Base-by-base conservation (phyloP, 495 filamentous ascomycete genomes). In the Penicilliopsis zonata region DNA sequence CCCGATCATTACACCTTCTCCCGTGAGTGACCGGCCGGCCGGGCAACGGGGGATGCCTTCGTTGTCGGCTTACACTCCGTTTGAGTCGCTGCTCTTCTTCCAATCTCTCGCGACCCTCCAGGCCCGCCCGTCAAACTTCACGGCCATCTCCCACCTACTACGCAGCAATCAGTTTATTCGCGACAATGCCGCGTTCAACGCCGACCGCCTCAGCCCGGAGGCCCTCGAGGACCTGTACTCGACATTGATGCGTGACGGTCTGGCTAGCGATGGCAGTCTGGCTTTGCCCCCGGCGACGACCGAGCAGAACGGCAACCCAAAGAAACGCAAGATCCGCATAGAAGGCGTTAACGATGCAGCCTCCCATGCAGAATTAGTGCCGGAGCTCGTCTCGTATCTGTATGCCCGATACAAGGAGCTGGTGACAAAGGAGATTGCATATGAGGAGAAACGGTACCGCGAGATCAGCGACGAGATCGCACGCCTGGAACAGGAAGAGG, bases 71-170 rank as follows among this genome's bases (percentile, higher is more conserved):
- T 87, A 86, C 57, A 88, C 86, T 38, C 78, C 80, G 33, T 80
- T 94, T 61, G 88, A 95, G 67, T 76, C 73, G 20, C 69, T 95
- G 13, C 70, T 95, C 35, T 73, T 98, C 40, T 90, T 94, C 59
- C 86, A 92, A 55, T 78, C 80, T 7, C 72, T 98, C 28, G 70
- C 72, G 29, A 54, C 69, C 23, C 67, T 76, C 50, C 80, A 82
- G 45, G 58, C 71, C 35, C 66, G 76, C 28, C 63, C 71, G 12
- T 43, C 71, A 27, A 74, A 69, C 33, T 95, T 95, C 52, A 56
- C 52, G 28, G 63, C 62, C 25, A 82, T 94, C 35, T 87, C 88
- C 31, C 67, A 80, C 28, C 55, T 74, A 16, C 65, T 98, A 41
- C 70, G 73, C 49, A 74, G 67, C 41, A 84, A 86, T 47, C 58